Evolutionary conservation across 2,329 filamentous ascomycete genomes (phyloP), one percentile per base, ranked within the genome.

Genomic region (Pseudogymnoascus sp.): DNA sequence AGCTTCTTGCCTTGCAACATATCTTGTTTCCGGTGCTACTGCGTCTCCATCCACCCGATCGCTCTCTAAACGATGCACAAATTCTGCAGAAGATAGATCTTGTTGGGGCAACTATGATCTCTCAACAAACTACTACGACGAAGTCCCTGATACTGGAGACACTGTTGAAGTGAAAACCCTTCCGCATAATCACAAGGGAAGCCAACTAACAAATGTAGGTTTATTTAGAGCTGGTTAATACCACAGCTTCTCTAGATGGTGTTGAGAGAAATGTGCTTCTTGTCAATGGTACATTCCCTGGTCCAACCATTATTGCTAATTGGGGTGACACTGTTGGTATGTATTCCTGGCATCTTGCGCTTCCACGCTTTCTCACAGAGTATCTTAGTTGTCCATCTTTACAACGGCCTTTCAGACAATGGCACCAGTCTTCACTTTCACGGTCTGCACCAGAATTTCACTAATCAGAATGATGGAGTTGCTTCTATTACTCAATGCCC

Each of bases 401-500:
- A 74, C 34, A 75, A 75, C 63, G 68, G 71, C 40, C 68, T 74
- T 11, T 73, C 74, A 8, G 70, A 75, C 36, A 80, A 82, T 50
- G 79, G 78, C 21, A 81, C 78, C 4, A 72, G 75, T 5, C 73
- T 81, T n/a, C 77, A 82, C 66, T 82, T 77, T 75, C 80, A 83
- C 65, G 80, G 80, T 34, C 69, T 82, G 16, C 70, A 77, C 14
- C 77, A 79, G 64, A 70, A 77, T 14, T 70, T 75, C 34, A 74
- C 74, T 7, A 76, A 75, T 44, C 67, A 76, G 46, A 73, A 75
- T 66, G 79, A 82, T 66, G 79, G 79, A 8, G 76, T 77, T 0
- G 75, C 75, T 56, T 76, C 78, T 23, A 67, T 84, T 23, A 79
- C 78, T 5, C 87, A 91, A 72, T 91, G 88, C 66, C 87, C 88